Percentiles rank a stretch among this genome's conserved stretches.
phyloP scores from a whole-genome alignment of 192 early-diverging fungal species.

The Mortierella antarctica region DNA sequence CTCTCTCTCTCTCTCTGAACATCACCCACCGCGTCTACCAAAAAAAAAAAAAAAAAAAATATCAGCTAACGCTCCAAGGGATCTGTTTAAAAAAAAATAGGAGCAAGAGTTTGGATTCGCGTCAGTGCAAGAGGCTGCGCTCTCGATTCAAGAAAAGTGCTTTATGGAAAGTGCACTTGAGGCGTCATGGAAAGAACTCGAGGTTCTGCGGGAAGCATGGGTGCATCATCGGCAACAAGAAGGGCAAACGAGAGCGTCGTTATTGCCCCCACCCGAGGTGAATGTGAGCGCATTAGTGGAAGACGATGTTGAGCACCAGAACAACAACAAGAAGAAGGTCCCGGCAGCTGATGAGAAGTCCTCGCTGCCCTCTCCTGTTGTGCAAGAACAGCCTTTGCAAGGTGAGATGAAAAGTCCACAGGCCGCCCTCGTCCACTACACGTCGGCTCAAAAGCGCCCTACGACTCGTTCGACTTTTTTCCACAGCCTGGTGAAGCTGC shows the following conservation, averaged over 20 bases:
- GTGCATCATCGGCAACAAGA: background rate
- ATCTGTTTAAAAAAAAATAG: conserved; percentile 1
- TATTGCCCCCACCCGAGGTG: background rate
- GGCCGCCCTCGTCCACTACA: background rate
- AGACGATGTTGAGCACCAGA: background rate
- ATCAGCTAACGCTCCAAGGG: background rate
- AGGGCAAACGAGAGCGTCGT: background rate
- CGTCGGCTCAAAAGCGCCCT: background rate
- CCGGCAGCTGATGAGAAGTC: background rate
- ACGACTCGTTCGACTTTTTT: background rate
- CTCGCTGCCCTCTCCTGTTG: background rate
- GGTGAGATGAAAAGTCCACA: background rate
- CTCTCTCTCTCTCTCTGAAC: no score
- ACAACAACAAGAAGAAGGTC: background rate
- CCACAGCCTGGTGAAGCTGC: background rate
- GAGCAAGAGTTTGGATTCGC: conserved; percentile 22
- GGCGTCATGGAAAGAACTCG: conserved; percentile 7
- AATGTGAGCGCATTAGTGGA: background rate
- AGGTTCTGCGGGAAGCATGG: background rate
- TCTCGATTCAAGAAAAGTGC: conserved; percentile 26
- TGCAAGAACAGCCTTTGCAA: background rate
- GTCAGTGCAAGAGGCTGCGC: conserved; percentile 22
- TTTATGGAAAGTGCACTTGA: conserved; percentile 8
- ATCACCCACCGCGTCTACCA: background rate
- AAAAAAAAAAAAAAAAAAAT: background rate